Evolutionary conservation across 2,329 filamentous ascomycete species (phyloP), one percentile per base, ranked within the genome.

Genomic region (Talaromyces albobiverticillius): DNA sequence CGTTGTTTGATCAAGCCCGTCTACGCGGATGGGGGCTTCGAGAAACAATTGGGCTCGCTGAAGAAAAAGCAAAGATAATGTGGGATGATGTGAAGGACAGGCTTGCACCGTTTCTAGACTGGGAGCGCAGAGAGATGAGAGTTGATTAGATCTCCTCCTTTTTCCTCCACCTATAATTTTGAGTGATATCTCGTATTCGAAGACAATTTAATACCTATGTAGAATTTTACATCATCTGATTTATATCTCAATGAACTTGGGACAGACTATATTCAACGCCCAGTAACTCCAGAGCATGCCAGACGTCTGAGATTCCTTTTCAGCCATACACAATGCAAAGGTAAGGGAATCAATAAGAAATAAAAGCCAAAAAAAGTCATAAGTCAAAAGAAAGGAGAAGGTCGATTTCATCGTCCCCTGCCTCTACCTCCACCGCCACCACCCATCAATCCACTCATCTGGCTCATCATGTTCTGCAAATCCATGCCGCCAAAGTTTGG

Each of bases 401-500:
- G 20, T n/a, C 32, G 13, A 32, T 47, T 25, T 26, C 29, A 56
- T 58, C 60, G 66, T 53, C 65, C 62, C 56, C 71, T 66, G 52
- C 67, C 59, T 40, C 69, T 42, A 25, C 51, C 51, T 14, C 42
- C 34, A 23, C 53, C 46, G n/a, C 53, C 47, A 3, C 53, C 74
- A 29, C 75, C 75, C 71, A 78, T 75, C 66, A 75, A 66, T 58
- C 88, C 89, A 81, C 88, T 73, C 72, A 94, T 90, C 61, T 88
- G 86, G 68, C 87, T 84, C 80, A 82, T 82, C 84, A 94, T 88
- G 59, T 87, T 86, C 74, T 87, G 82, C 56, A 88, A 81, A 25
- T 86, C 85, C 59, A 79, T 79, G 2, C 76, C 76, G 6, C 74
- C 76, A 20, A 79, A 62, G 45, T 77, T 75, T 1, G 87, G 86